A percentile compares a stretch with the other conserved stretches of the same genome.
These are phyloP conservation scores for Mycena vitilis DNA, from an alignment of 768 basidiomycete genomes.

Conservation along the genomic window DNA sequence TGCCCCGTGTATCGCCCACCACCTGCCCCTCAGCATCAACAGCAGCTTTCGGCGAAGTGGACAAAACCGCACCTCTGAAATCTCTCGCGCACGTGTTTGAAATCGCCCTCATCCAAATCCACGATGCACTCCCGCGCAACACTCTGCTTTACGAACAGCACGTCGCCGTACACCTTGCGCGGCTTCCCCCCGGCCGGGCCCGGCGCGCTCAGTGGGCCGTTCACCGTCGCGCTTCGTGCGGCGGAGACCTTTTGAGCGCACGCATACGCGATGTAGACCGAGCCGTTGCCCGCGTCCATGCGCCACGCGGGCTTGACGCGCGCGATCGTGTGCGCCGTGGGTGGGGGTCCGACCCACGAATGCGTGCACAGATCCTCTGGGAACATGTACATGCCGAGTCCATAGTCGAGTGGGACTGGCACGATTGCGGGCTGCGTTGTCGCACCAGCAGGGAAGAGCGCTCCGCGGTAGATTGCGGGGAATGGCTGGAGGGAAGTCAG, in stretches of 20 bases:
- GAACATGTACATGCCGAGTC: conserved; percentile 25
- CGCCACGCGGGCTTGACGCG: conserved; percentile 26
- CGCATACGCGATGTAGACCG: conserved; percentile 18
- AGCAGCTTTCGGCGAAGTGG: background rate
- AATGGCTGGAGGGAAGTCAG: conserved; percentile 13
- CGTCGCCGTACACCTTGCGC: conserved; percentile 29
- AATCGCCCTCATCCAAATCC: conserved; percentile 26
- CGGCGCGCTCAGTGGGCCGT: conserved; percentile 16
- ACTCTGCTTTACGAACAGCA: conserved; percentile 28
- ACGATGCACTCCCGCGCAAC: conserved; percentile 22
- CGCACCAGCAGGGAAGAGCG: conserved; percentile 23
- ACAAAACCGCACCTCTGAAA: conserved; percentile 16
- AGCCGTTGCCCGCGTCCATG: conserved; percentile 20
- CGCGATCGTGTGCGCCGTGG: background rate
- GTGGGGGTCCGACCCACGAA: conserved; percentile 17
- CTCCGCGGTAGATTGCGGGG: conserved; percentile 25
- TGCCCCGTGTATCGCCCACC: conserved; percentile 29
- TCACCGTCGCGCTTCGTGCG: conserved; percentile 11
- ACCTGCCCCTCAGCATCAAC: conserved; percentile 13
- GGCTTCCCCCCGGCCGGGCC: background rate
- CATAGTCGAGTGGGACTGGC: conserved; percentile 30
- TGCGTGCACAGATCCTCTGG: conserved; percentile 25
- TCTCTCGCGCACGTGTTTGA: conserved; percentile 26
- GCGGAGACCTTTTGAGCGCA: conserved; percentile 22
- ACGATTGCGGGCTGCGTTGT: conserved; percentile 25